Percentiles rank a stretch among this genome's conserved stretches.
Conservation (phyloP, 2,329 filamentous ascomycete genomes). For the Phyllosticta citriasiana region DNA sequence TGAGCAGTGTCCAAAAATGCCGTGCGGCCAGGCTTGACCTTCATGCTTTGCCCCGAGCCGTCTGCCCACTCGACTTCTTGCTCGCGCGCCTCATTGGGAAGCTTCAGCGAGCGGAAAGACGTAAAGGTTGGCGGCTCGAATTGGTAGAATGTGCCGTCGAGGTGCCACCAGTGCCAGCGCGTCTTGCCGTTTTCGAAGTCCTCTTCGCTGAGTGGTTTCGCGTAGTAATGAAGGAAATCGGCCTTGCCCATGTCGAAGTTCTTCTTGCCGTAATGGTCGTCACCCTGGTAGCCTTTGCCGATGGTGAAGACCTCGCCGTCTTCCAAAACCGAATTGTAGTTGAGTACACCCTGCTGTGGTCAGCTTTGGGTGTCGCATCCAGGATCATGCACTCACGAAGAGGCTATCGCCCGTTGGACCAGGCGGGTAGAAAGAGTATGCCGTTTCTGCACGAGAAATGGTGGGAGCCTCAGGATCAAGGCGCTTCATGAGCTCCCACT, state of each 20-base stretch:
- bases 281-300: constrained; percentile 1
- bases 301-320: not conserved
- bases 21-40: not conserved
- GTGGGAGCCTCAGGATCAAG: constrained; percentile 34
- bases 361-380: not conserved
- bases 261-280: constrained; percentile 1
- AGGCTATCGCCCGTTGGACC: constrained; percentile 18
- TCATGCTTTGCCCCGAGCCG: not conserved
- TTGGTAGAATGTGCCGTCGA: constrained; percentile 10
- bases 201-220: constrained; percentile 6
- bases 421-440: constrained; percentile 32
- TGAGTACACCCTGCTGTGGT: not conserved
- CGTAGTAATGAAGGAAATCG: not conserved
- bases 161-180: constrained; percentile 12
- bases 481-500: constrained; percentile 36
- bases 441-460: constrained; percentile 34
- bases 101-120: not conserved
- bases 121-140: constrained; percentile 6
- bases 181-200: constrained; percentile 12
- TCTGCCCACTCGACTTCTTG: not conserved
- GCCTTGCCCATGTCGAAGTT: not conserved
- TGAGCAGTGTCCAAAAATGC: constrained; percentile 14
- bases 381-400: not conserved
- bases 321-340: not conserved
- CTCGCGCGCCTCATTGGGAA: not conserved